Percentiles rank a stretch among this genome's conserved stretches.
These are phyloP conservation scores for Phaeotremella skinneri DNA, from an alignment of 768 basidiomycete species.

Conservation along the genomic window DNA sequence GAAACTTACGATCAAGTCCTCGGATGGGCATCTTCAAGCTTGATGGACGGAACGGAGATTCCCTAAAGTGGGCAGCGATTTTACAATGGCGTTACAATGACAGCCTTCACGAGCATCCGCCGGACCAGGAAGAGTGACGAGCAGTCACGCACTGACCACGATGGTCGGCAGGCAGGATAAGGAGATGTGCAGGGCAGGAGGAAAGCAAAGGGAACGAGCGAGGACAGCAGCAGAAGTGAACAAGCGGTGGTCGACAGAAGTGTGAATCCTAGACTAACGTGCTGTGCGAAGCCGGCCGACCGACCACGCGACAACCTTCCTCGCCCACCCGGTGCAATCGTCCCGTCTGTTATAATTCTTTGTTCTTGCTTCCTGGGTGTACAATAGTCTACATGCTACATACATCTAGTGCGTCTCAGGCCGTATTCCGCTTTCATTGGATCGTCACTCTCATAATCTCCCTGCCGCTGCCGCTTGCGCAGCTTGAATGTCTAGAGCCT, in stretches of 20 bases:
- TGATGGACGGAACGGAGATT: neutral
- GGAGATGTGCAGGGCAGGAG: neutral
- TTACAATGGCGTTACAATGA: no score
- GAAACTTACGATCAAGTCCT: conserved; percentile 39
- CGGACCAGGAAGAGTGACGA: neutral
- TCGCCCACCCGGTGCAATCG: no score
- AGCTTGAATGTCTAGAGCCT: conserved; percentile 10
- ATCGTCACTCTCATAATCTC: conserved; percentile 2
- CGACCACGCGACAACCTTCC: no score
- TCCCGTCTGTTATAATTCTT: no score
- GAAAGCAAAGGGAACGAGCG: neutral
- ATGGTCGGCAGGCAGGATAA: neutral
- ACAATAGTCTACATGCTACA: neutral
- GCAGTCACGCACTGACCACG: neutral
- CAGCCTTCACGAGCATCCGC: neutral
- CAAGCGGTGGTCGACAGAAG: no score
- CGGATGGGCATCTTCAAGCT: conserved; percentile 36
- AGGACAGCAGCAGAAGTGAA: no score
- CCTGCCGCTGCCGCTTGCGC: conserved; percentile 28
- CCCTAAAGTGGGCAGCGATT: neutral
- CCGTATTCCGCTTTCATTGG: neutral
- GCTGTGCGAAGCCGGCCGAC: no score
- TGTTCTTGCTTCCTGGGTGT: no score
- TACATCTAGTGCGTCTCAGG: neutral
- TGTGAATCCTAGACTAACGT: no score